Evolutionary conservation across 306 rosid species (phyloP).

Genomic region (Biancaea sappan): DNA sequence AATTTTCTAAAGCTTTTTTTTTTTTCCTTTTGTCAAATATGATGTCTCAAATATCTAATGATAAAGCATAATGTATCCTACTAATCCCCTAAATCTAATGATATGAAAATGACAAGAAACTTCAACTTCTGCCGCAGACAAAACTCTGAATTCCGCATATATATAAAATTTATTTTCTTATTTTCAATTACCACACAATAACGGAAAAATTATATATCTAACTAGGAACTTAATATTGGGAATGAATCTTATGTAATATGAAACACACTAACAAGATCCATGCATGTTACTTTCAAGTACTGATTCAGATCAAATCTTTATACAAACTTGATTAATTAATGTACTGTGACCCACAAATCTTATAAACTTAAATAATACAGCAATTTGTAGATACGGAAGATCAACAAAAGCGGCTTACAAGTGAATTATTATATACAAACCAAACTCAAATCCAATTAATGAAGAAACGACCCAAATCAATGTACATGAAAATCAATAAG

Average conservation of each 20-base stretch:
- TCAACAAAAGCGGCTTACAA: constrained; percentile 4
- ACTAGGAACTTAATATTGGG: neutral
- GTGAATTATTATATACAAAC: neutral
- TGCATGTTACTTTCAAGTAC: constrained; percentile 23
- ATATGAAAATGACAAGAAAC: constrained; percentile 15
- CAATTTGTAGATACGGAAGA: constrained; percentile 14
- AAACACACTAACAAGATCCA: too few relatives aligned
- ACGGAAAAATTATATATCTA: neutral
- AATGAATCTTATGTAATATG: too few relatives aligned
- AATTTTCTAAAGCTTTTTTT: too few relatives aligned
- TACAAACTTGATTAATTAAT: neutral
- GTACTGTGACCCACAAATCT: constrained; percentile 12
- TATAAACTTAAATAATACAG: too few relatives aligned
- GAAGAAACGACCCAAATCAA: constrained; percentile 22
- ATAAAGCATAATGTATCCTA: neutral
- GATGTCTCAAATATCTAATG: neutral
- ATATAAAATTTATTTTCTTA: constrained; percentile 10
- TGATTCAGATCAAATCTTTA: constrained; percentile 30
- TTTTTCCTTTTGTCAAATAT: too few relatives aligned
- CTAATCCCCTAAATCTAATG: neutral
- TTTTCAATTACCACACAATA: neutral
- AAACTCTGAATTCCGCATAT: neutral
- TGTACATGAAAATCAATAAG: constrained; percentile 21
- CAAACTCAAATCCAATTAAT: constrained; percentile 7
- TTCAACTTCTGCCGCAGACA: neutral